Evolutionary conservation across 495 filamentous ascomycete species (phyloP), one percentile per base, ranked within the genome.

Genomic region (Lepraria neglecta): DNA sequence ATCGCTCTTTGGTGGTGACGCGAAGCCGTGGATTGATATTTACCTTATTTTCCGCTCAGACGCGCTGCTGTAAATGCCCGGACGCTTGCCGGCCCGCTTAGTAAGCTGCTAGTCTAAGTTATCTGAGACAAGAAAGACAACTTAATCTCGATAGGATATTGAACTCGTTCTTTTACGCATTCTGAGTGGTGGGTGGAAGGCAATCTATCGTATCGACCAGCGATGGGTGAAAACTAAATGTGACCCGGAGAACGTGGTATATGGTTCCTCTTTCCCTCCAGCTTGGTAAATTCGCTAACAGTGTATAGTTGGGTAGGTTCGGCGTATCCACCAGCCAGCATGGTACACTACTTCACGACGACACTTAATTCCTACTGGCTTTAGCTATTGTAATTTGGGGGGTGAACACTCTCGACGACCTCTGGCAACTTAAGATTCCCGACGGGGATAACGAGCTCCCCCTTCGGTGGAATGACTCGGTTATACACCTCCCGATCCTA

Each of bases 351-450:
- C 44, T 62, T n/a, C 56, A 48, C 44, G 53, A 62, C 28, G 53
- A 62, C 28, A 56, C 60, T 38, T 21, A 62, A 40, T 58, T n/a
- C 31, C 35, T 62, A 56, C 51, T 62, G 27, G 42, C 60, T 27
- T 57, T 47, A 27, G 24, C 60, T 48, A 24, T 62, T 17, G 60
- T 31, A 33, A 48, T 58, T 19, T 48, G 11, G 28, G 30, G 44
- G 4, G 35, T 58, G 15, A 43, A 62, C 44, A 33, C 21, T 14
- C 7, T 44, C 9, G 53, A 62, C 17, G 55, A 56, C 4, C 33
- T 62, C 15, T 58, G 42, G 38, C 24, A 62, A 38, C 30, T 58
- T 21, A 9, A 50, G 31, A 62, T 62, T 45, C 60, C 52, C 35
- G 21, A 14, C 31, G 51, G 60, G 12, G 27, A 62, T 10, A 21